These are phyloP conservation scores for Geosmithia putterillii DNA, from an alignment of 2,329 filamentous ascomycete species.

Conservation along the genomic window DNA sequence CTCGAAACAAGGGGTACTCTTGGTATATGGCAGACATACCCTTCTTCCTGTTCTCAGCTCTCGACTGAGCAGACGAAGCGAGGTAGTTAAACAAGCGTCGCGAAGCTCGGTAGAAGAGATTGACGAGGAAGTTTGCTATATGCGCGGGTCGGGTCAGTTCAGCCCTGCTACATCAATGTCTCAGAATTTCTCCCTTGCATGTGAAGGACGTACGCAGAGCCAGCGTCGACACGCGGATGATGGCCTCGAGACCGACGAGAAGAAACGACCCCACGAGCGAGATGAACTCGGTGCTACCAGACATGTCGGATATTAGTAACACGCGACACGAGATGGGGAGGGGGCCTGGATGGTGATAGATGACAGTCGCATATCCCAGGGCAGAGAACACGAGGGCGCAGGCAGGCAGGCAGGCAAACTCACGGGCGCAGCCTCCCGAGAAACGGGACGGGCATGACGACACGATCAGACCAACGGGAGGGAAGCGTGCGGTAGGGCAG, in stretches of 20 bases:
- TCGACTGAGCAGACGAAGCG: constrained; percentile 56
- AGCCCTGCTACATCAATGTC: background rate
- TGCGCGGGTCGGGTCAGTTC: constrained; percentile 8
- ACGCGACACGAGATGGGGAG: background rate
- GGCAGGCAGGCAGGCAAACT: constrained; percentile 16
- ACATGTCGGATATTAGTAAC: constrained; percentile 1
- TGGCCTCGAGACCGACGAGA: constrained; percentile 68
- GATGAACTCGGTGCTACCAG: constrained; percentile 65
- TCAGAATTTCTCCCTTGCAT: background rate
- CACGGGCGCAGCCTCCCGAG: constrained; percentile 39
- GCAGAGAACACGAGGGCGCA: background rate
- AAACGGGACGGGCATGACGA: constrained; percentile 38
- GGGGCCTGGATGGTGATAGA: background rate
- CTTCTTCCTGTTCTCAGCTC: constrained; percentile 56
- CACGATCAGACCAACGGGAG: background rate
- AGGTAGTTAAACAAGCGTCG: constrained; percentile 72
- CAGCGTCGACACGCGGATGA: constrained; percentile 78
- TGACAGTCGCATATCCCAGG: no score
- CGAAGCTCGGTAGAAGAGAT: constrained; percentile 71
- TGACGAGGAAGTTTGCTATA: constrained; percentile 65
- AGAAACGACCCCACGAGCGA: constrained; percentile 75
- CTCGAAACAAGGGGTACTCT: background rate
- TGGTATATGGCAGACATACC: constrained; percentile 17
- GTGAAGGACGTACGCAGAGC: constrained; percentile 59
- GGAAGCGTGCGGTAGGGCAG: background rate